Conservation (phyloP, 1,284 basidiomycete genomes). For the Moesziomyces antarcticus region DNA sequence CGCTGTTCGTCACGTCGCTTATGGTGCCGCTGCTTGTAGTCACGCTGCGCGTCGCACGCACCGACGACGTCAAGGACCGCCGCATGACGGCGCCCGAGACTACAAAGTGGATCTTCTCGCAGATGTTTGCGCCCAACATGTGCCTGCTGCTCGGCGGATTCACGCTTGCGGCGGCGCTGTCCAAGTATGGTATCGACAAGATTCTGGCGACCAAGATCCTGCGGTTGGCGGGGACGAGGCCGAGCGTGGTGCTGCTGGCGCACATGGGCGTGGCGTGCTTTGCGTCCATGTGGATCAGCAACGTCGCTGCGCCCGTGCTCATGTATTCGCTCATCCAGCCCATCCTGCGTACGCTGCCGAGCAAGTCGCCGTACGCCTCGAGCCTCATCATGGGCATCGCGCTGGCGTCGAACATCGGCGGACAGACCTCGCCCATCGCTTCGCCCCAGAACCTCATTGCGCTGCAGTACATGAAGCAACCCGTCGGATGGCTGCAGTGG, state of each 20-base stretch:
- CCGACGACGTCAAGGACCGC: conserved; percentile 72
- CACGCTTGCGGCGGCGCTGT: conserved; percentile 94
- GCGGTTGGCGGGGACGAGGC: conserved; percentile 86
- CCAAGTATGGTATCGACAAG: conserved; percentile 97
- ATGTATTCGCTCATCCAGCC: conserved; percentile 98
- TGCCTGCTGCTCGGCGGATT: conserved; percentile 83
- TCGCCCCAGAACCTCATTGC: conserved; percentile 98
- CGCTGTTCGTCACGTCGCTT: conserved; percentile 93
- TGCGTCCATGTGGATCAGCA: conserved; percentile 99
- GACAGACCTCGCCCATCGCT: conserved; percentile 88
- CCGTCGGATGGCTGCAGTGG: conserved; percentile 90
- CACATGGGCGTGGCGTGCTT: conserved; percentile 98
- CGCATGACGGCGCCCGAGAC: conserved; percentile 78
- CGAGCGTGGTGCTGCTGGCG: conserved; percentile 85
- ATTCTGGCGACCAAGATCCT: conserved; percentile 88
- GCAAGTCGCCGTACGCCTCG: conserved; percentile 86
- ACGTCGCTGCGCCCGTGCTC: conserved; percentile 95
- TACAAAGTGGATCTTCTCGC: conserved; percentile 79
- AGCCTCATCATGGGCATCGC: conserved; percentile 96
- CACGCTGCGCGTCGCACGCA: conserved; percentile 82
- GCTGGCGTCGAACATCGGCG: conserved; percentile 97
- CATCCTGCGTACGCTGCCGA: conserved; percentile 89
- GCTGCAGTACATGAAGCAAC: conserved; percentile 84
- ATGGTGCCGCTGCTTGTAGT: conserved; percentile 90
- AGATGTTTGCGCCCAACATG: conserved; percentile 86